Evolutionary conservation across 305 asterid species (phyloP), one percentile per base, ranked within the genome.

Genomic region (Fraxinus nigra): DNA sequence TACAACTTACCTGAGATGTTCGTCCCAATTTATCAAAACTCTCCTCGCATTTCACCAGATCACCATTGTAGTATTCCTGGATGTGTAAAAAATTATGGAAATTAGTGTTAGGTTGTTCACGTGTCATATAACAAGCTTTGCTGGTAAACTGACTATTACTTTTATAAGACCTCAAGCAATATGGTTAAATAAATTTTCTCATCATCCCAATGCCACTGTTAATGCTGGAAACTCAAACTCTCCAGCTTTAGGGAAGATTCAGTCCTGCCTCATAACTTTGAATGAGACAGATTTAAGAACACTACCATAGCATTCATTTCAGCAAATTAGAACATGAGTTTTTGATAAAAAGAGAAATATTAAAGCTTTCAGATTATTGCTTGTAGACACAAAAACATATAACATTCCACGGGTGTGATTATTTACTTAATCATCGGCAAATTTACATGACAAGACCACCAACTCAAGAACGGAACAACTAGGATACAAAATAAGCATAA

Each of bases 21-120:
- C 99, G 99, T 72, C 99, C 98, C 92, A 95, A 79, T 89, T 95
- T 93, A 85, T 95, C 99, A 76, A 77, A 93, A 86, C 90, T 92
- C 77, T 73, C 87, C 89, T 95, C 99, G 70, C 99, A 95, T 72
- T 89, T 87, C 86, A 75, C 72, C 82, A 95, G 85, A 85, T 95
- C 99, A 73, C 97, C 99, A 81, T 85, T 81, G 84, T 89, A 95
- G 89, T 89, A 95, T 84, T 89, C 94, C 98, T 95, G 87, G 70
- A 85, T 14, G 78, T 81, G 84, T 51, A 84, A 76, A 85, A 63
- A 65, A 73, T n/a, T 38, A 46, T 59, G 69, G 13, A 40, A 51
- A 43, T 61, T 22, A 75, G 72, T 63, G 30, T 37, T 30, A 75
- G 72, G 26, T 67, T 37, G 69, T 75, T 38, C 72, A 67, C 76